Base-by-base conservation (phyloP, 1,284 basidiomycete species). In the Pterulicium gracile region DNA sequence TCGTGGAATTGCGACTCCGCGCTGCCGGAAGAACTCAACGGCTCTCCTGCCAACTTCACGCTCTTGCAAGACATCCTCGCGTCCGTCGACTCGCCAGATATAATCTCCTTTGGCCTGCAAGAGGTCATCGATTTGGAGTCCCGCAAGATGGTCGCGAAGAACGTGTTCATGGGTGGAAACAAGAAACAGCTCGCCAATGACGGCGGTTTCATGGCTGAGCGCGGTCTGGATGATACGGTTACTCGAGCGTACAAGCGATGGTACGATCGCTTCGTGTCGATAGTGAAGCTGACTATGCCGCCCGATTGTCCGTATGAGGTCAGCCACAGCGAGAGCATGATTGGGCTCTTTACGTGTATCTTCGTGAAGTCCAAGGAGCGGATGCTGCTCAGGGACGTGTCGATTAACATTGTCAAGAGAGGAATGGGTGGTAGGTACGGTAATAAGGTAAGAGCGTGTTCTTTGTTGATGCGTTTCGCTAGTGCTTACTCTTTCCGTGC, bases 1-100 rank as follows among this genome's bases (percentile, higher is more conserved):
- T 86, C 92, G 0, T 98, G 90, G 91, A 98, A 98, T 61, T 79
- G 92, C 45, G 94, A 95, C 60, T 86, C 92, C 1, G 81, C 84
- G 2, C 81, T 83, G 52, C 94, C 94, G 0, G 79, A 82, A 35
- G 70, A 84, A 13, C 68, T 98, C 15, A 67, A 62, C 0, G 75
- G 77, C 5, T 69, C 72, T 15, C 56, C 70, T 1, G 79, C 77
- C 21, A 94, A 91, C 56, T 60, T 75, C 40, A 73, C 69, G 46
- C 89, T 95, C 66, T 66, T 96, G 7, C 68, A 75, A 14, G 74
- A 90, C 35, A 78, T 79, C 3, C 68, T 96, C 14, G 66, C 62
- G 2, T 85, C 80, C 50, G 78, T 83, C 20, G 77, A 84, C 18
- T 62, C 70, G 4, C 90, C 94, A 0, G 94, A 97, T 55, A 81